Evolutionary conservation across 169 alveolate genomes (phyloP).

Genomic region (Perkinsus olseni): DNA sequence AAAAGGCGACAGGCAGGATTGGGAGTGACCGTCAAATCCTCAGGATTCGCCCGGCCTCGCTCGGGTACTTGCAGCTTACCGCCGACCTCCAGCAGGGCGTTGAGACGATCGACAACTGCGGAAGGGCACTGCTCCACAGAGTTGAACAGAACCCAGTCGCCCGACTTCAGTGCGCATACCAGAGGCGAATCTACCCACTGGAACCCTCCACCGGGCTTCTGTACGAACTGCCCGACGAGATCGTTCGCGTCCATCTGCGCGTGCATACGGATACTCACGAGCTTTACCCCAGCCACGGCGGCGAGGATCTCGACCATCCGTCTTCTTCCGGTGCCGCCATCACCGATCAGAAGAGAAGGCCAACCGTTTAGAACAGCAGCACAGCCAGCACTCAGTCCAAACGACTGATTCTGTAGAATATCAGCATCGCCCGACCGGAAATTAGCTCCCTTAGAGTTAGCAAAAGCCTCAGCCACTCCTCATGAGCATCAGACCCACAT

Average conservation of each 20-base stretch:
- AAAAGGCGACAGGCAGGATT: slow-evolving; percentile 79
- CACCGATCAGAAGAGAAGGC: slow-evolving; percentile 47
- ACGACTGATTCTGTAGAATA: slow-evolving; percentile 23
- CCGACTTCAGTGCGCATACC: slow-evolving; percentile 73
- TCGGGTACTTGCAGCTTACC: slow-evolving; percentile 44
- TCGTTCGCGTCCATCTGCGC: slow-evolving; percentile 61
- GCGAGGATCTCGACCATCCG: slow-evolving; percentile 35
- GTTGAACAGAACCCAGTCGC: slow-evolving; percentile 82
- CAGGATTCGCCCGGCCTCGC: slow-evolving; percentile 53
- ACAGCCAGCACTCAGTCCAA: slow-evolving; percentile 13
- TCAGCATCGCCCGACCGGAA: not conserved
- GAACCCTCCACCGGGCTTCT: slow-evolving; percentile 23
- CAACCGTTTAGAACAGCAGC: slow-evolving; percentile 24
- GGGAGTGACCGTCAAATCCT: slow-evolving; percentile 62
- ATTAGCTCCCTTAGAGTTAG: not conserved
- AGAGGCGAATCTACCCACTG: slow-evolving; percentile 69
- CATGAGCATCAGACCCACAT: not conserved
- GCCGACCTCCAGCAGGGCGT: slow-evolving; percentile 80
- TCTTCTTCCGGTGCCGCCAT: slow-evolving; percentile 40
- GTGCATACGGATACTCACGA: slow-evolving; percentile 47
- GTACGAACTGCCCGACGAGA: slow-evolving; percentile 65
- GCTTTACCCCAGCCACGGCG: slow-evolving; percentile 17
- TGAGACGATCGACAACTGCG: slow-evolving; percentile 84
- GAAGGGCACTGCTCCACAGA: slow-evolving; percentile 78
- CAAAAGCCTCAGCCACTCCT: not conserved